Percentiles rank a stretch among this genome's conserved stretches.
These are phyloP conservation scores for Paxillus ammoniavirescens DNA, from an alignment of 768 basidiomycete species.

Conservation along the genomic window DNA sequence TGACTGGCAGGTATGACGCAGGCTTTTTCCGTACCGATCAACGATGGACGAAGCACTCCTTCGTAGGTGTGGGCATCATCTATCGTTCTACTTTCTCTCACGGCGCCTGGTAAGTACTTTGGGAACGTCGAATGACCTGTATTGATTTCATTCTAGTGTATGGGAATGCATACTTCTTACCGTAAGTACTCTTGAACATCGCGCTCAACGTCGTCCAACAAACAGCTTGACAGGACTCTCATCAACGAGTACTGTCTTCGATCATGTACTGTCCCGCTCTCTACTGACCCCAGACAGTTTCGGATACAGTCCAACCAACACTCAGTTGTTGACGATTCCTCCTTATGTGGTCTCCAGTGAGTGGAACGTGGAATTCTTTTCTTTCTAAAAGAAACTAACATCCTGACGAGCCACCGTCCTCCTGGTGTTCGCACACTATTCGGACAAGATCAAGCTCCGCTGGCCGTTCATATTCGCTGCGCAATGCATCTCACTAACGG, in stretches of 20 bases:
- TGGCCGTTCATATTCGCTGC: constrained; percentile 58
- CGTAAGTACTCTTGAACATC: constrained; percentile 43
- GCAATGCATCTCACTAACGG: constrained; percentile 49
- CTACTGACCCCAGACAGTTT: constrained; percentile 42
- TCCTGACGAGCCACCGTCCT: constrained; percentile 46
- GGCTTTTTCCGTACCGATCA: constrained; percentile 2
- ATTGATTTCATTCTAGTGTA: too few relatives aligned
- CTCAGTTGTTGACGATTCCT: constrained; percentile 66
- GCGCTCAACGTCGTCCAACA: background rate
- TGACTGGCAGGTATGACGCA: constrained; percentile 59
- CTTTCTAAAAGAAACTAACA: background rate
- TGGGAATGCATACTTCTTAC: constrained; percentile 68
- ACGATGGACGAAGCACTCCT: background rate
- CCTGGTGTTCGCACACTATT: constrained; percentile 51
- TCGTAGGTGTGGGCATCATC: background rate
- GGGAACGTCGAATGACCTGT: background rate
- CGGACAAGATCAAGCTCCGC: constrained; percentile 55
- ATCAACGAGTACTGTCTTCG: constrained; percentile 42
- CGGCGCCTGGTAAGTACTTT: constrained; percentile 52
- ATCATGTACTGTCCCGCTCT: background rate
- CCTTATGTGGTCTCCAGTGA: constrained; percentile 63
- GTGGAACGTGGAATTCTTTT: constrained; percentile 13
- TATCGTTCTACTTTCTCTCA: constrained; percentile 56
- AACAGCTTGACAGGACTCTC: constrained; percentile 45
- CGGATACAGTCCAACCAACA: constrained; percentile 53